phyloP scores from a whole-genome alignment of 2,329 filamentous ascomycete species.

The Lasiodiplodia gonubiensis region DNA sequence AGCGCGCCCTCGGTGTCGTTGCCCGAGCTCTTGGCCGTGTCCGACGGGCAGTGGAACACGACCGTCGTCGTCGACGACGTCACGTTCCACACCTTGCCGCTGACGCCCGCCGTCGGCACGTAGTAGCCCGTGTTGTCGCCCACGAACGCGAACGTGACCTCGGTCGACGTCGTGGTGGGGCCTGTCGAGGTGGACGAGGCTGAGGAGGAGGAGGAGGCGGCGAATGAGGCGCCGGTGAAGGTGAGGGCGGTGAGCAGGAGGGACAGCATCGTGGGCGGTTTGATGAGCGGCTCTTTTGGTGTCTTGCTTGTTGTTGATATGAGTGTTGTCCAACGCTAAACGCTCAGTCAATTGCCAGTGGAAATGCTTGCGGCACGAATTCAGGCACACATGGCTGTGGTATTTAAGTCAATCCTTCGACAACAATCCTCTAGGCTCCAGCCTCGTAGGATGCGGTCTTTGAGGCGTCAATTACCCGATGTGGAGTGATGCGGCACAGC shows the following conservation, averaged over 20 bases:
- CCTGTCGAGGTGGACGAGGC: background rate
- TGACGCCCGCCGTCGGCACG: background rate
- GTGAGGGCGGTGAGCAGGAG: background rate
- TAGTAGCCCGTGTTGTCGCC: background rate
- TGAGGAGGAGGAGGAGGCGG: background rate
- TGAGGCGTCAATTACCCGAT: background rate
- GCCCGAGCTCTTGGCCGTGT: background rate
- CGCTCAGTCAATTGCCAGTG: background rate
- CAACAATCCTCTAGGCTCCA: background rate
- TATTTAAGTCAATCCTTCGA: background rate
- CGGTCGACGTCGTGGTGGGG: background rate
- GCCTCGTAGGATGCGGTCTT: background rate
- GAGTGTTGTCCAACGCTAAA: background rate
- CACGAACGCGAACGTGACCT: background rate
- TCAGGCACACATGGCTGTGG: background rate
- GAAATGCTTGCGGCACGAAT: too few species aligned
- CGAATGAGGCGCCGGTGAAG: background rate
- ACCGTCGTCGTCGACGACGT: background rate
- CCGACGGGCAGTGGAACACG: constrained; percentile 1
- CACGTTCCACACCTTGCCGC: background rate
- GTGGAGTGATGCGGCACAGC: background rate
- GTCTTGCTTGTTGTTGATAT: background rate
- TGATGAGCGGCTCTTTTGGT: background rate
- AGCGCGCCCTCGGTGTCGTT: background rate
- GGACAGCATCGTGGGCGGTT: background rate